Percentiles rank a stretch among this genome's conserved stretches.
phyloP scores from a whole-genome alignment of 2,329 filamentous ascomycete genomes.

The Cercospora zeae-maydis region DNA sequence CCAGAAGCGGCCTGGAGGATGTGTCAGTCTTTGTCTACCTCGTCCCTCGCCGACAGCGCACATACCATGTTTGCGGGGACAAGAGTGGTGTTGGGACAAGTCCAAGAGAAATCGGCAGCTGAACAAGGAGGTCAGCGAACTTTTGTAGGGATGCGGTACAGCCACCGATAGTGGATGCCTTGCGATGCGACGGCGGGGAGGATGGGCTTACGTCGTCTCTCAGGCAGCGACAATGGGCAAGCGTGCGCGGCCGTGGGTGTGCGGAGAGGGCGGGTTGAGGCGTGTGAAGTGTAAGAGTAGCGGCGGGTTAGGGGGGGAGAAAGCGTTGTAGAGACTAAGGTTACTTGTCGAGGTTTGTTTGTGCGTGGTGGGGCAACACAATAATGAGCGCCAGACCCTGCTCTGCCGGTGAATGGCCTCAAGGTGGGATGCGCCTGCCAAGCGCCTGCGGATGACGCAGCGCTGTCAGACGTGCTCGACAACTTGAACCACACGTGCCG shows the following conservation, averaged over 20 bases:
- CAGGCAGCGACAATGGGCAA: conserved; percentile 1
- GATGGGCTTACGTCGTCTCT: conserved; percentile 2
- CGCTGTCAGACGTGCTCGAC: background rate
- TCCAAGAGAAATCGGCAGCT: conserved; percentile 12
- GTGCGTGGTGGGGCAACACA: background rate
- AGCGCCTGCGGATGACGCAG: background rate
- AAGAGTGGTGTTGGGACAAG: conserved; percentile 2
- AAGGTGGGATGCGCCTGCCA: background rate
- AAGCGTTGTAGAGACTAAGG: background rate
- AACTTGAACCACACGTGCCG: background rate
- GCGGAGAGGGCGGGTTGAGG: background rate
- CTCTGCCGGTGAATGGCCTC: background rate
- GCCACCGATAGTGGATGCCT: conserved; percentile 6
- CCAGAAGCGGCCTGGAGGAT: conserved; percentile 22
- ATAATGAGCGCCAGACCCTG: background rate
- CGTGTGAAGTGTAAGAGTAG: background rate
- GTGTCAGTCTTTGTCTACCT: conserved; percentile 6
- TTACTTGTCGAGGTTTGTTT: conserved; percentile 1
- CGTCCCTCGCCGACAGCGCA: background rate
- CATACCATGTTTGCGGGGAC: conserved; percentile 20
- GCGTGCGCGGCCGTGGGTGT: background rate
- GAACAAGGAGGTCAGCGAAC: conserved; percentile 5
- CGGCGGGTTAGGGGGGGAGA: too few species aligned
- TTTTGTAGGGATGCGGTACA: conserved; percentile 9
- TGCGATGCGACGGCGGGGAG: background rate